phyloP scores from a whole-genome alignment of 2,329 filamentous ascomycete species.

The Pseudocercospora eumusae region DNA sequence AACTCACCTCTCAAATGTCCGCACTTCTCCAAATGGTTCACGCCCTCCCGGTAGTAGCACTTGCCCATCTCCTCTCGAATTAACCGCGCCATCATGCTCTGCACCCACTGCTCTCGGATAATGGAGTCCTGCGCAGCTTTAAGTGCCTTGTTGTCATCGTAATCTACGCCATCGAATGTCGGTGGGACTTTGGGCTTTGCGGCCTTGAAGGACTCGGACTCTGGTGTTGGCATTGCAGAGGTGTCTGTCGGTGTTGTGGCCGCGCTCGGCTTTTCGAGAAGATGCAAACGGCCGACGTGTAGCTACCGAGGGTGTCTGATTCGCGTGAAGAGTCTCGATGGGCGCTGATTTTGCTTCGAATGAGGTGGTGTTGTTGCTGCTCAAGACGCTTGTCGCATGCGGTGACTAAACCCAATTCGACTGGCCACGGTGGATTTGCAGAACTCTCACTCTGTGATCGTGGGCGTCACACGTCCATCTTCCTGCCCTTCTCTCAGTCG shows the following conservation, averaged over 20 bases:
- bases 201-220: conserved; percentile 77
- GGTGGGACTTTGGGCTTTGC: conserved; percentile 81
- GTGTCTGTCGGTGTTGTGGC: neutral
- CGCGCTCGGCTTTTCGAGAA: conserved; percentile 2
- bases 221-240: conserved; percentile 71
- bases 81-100: conserved; percentile 82
- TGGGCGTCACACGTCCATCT: conserved; percentile 6
- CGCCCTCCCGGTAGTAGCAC: conserved; percentile 80
- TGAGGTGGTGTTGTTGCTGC: neutral
- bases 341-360: neutral
- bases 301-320: neutral
- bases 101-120: conserved; percentile 84
- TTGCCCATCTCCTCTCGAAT: conserved; percentile 81
- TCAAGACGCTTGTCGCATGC: neutral
- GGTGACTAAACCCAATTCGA: conserved; percentile 1
- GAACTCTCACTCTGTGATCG: neutral
- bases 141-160: conserved; percentile 75
- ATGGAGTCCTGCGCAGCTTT: conserved; percentile 82
- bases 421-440: neutral
- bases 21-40: conserved; percentile 88
- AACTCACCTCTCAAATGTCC: conserved; percentile 74
- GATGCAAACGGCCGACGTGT: neutral
- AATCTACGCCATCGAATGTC: conserved; percentile 84
- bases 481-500: conserved; percentile 5
- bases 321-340: neutral